These are phyloP conservation scores for Suhomyces yuchorum DNA, from an alignment of 1,139 yeast genomes.

Conservation along the genomic window DNA sequence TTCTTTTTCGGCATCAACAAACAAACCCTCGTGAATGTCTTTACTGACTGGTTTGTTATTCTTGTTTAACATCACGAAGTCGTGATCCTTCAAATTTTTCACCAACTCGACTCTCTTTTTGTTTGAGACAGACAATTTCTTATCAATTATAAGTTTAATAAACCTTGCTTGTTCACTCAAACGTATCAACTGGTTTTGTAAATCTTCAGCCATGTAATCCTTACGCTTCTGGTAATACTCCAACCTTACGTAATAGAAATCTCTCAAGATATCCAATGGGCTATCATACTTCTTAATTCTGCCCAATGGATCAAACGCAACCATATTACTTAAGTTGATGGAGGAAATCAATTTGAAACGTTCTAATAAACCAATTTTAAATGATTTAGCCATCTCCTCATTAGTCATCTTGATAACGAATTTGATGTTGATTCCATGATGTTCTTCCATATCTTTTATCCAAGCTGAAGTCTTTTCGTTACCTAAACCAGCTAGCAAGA, in stretches of 20 bases:
- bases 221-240: conserved; percentile 92
- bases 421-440: conserved; percentile 79
- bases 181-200: conserved; percentile 74
- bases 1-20: conserved; percentile 32
- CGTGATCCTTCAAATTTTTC: conserved; percentile 58
- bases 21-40: conserved; percentile 22
- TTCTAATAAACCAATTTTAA: conserved; percentile 74
- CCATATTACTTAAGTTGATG: conserved; percentile 82
- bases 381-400: conserved; percentile 83
- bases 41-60: conserved; percentile 54
- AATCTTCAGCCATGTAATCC: conserved; percentile 68
- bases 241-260: conserved; percentile 82
- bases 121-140: conserved; percentile 68
- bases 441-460: conserved; percentile 95
- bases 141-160: conserved; percentile 85
- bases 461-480: conserved; percentile 72
- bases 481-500: conserved; percentile 74
- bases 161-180: conserved; percentile 86
- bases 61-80: conserved; percentile 77
- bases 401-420: conserved; percentile 73
- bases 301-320: conserved; percentile 92
- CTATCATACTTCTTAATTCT: conserved; percentile 80
- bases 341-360: conserved; percentile 76
- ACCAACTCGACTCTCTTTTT: conserved; percentile 69
- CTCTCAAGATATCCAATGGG: conserved; percentile 76